Conservation (phyloP, 2,329 filamentous ascomycete species). For the Sporothrix brunneoviolacea region DNA sequence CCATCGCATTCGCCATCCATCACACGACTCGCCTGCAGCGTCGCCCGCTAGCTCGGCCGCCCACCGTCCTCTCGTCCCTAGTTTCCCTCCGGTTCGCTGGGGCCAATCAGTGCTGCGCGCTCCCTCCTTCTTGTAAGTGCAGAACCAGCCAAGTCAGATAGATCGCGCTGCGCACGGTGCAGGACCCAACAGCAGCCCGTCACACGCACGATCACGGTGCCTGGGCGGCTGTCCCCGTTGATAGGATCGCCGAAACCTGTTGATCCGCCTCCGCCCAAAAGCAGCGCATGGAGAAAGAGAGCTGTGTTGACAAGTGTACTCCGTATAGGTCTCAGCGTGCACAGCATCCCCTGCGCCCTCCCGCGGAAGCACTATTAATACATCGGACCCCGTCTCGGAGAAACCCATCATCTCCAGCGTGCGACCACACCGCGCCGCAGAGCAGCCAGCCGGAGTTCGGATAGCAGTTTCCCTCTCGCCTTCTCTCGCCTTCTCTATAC, state of each 20-base stretch:
- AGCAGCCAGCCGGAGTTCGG: neutral
- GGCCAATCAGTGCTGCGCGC: slow-evolving; percentile 14
- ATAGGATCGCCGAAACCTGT: too few relatives aligned
- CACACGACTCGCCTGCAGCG: slow-evolving; percentile 7
- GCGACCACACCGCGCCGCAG: neutral
- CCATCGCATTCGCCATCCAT: neutral
- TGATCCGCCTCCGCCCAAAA: too few relatives aligned
- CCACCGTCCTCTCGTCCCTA: slow-evolving; percentile 1
- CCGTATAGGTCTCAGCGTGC: too few relatives aligned
- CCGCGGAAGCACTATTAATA: neutral
- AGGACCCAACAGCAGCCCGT: neutral
- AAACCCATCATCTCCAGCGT: neutral
- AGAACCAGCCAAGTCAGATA: neutral
- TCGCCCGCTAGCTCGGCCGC: neutral
- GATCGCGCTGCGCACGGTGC: neutral
- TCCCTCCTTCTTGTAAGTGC: slow-evolving; percentile 1
- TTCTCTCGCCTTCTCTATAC: too few relatives aligned
- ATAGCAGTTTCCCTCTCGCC: too few relatives aligned
- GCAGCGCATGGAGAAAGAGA: too few relatives aligned
- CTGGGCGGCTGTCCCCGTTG: too few relatives aligned
- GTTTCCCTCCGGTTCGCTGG: too few relatives aligned
- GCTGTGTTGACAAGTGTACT: too few relatives aligned
- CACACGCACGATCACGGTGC: too few relatives aligned
- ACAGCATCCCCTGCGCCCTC: too few relatives aligned
- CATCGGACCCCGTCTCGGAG: slow-evolving; percentile 1